Conservation (phyloP, 1,139 yeast genomes). For the Meyerozyma guilliermondii region DNA sequence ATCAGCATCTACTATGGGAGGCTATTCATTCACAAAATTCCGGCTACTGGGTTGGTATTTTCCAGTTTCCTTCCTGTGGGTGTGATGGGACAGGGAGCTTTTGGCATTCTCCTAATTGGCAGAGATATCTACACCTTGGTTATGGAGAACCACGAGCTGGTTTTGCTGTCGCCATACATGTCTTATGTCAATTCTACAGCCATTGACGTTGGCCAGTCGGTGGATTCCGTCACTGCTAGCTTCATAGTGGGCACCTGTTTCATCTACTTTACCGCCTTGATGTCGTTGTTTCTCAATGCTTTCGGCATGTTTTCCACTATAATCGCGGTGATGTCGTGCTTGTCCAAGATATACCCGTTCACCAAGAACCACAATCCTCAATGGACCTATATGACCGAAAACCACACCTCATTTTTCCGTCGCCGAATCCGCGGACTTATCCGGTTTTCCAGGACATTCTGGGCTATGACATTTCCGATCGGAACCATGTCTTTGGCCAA, state of each 20-base stretch:
- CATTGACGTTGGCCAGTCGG: not conserved
- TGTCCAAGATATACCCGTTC: conserved; percentile 33
- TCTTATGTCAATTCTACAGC: not conserved
- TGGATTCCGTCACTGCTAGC: not conserved
- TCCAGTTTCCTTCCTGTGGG: conserved; percentile 62
- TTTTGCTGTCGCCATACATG: conserved; percentile 4
- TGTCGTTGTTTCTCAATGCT: conserved; percentile 48
- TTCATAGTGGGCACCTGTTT: conserved; percentile 14
- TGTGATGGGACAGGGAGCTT: conserved; percentile 74
- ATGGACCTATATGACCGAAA: conserved; percentile 7
- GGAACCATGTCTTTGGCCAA: conserved; percentile 76
- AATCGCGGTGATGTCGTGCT: conserved; percentile 42
- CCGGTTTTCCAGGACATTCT: conserved; percentile 58
- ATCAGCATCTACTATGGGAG: conserved; percentile 53
- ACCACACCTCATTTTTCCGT: conserved; percentile 6
- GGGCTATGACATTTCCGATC: conserved; percentile 88
- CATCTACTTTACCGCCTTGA: conserved; percentile 21
- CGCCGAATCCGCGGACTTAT: conserved; percentile 19
- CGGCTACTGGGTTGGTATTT: conserved; percentile 41
- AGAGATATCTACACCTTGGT: conserved; percentile 21
- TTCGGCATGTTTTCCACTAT: conserved; percentile 61
- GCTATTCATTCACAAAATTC: conserved; percentile 54
- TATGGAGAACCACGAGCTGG: conserved; percentile 4
- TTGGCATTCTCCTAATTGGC: conserved; percentile 58
- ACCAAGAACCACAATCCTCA: conserved; percentile 20